These are phyloP conservation scores for Wickerhamomyces subpelliculosus DNA, from an alignment of 805 yeast genomes.

Conservation along the genomic window DNA sequence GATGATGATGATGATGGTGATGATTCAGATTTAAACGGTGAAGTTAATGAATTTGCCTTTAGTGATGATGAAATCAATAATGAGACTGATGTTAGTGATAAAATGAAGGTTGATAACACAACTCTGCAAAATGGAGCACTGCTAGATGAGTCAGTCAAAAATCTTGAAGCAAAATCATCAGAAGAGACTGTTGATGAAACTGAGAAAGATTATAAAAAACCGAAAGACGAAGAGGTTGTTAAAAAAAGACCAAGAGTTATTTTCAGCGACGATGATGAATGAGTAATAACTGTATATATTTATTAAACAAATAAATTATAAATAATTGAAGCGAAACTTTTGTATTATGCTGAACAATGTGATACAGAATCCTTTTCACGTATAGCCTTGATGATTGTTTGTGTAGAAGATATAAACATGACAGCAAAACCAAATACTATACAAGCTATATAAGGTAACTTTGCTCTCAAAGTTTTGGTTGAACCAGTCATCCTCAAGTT, in stretches of 20 bases:
- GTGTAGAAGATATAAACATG: conserved; percentile 75
- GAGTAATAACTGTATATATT: neutral
- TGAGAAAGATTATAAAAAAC: neutral
- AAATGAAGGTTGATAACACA: conserved; percentile 1
- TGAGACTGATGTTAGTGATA: neutral
- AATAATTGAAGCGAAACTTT: no score
- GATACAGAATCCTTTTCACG: conserved; percentile 8
- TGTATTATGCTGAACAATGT: conserved; percentile 14
- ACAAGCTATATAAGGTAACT: conserved; percentile 53
- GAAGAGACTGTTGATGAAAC: conserved; percentile 1
- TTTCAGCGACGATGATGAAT: neutral
- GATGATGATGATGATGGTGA: no score
- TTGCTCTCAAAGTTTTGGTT: conserved; percentile 34
- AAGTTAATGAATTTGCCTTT: no score
- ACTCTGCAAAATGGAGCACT: neutral
- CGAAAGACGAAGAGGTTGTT: neutral
- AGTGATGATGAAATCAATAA: no score
- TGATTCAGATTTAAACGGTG: no score
- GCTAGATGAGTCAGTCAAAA: no score
- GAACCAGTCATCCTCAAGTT: conserved; percentile 55
- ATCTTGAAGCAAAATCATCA: conserved; percentile 1
- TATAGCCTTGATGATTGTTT: conserved; percentile 45
- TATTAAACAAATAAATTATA: no score
- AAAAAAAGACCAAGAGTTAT: neutral
- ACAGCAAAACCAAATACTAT: conserved; percentile 67